Conservation (phyloP, 2,329 filamentous ascomycete species). For the Orbilia javanica region DNA sequence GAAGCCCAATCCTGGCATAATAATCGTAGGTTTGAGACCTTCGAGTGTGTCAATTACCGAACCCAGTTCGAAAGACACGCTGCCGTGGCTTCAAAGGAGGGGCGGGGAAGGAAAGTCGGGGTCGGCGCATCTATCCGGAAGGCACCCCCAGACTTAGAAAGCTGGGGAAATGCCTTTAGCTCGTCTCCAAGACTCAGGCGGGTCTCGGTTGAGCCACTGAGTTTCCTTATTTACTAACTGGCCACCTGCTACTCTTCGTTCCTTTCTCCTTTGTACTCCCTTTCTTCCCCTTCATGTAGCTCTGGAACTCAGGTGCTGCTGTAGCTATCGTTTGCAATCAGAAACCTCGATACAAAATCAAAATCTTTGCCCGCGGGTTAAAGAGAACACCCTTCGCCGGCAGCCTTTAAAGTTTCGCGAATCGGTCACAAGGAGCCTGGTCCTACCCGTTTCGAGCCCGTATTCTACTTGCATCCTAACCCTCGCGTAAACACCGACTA, state of each 20-base stretch:
- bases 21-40: neutral
- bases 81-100: conserved; percentile 1
- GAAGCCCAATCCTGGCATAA: neutral
- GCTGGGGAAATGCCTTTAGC: conserved; percentile 24
- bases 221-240: conserved; percentile 42
- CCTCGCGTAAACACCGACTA: conserved; percentile 2
- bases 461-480: neutral
- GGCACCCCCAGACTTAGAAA: neutral
- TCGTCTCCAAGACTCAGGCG: neutral
- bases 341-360: neutral
- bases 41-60: neutral
- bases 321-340: conserved; percentile 3
- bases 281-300: conserved; percentile 15
- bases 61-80: neutral
- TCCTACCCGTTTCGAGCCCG: conserved; percentile 1
- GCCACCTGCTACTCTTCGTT: conserved; percentile 7
- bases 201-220: conserved; percentile 20
- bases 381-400: neutral
- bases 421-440: conserved; percentile 28
- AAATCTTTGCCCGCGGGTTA: neutral
- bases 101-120: conserved; percentile 2
- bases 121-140: conserved; percentile 31
- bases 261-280: neutral
- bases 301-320: neutral
- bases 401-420: conserved; percentile 13